Conservation (phyloP, 257 asterid species). For the Solanum megistacrolobum region DNA sequence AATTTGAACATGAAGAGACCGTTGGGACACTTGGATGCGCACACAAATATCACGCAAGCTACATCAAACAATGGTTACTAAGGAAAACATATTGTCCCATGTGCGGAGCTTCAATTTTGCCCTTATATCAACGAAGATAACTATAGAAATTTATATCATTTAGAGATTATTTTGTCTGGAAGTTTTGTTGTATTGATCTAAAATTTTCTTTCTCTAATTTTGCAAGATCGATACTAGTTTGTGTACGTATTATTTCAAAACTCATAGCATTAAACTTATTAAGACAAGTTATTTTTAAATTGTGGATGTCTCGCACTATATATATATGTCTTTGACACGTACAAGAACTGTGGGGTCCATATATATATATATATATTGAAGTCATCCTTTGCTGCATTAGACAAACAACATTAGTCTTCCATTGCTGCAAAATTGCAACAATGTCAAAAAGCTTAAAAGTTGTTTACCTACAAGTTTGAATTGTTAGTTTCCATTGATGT, state of each 20-base stretch:
- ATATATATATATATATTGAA: no score
- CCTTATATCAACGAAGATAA: neutral
- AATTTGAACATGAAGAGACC: neutral
- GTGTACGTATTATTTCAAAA: no score
- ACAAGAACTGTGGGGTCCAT: neutral
- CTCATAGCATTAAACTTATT: neutral
- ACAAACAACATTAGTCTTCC: no score
- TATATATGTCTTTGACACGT: neutral
- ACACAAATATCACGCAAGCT: neutral
- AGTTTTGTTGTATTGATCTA: neutral
- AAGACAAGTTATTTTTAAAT: neutral
- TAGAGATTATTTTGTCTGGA: neutral
- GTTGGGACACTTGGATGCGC: neutral
- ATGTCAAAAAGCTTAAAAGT: no score
- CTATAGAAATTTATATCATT: no score
- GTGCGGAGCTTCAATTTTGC: neutral
- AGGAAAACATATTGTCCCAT: neutral
- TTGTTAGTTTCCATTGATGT: no score
- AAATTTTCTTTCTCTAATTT: neutral
- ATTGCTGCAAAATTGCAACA: no score
- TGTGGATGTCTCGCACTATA: neutral
- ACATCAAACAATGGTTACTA: neutral
- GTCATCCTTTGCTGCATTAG: no score
- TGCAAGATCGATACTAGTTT: no score
- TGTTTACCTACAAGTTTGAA: no score